A percentile compares a stretch with the other conserved stretches of the same genome.
Conservation (phyloP, 2,329 filamentous ascomycete species). For the Nemania bipapillata region DNA sequence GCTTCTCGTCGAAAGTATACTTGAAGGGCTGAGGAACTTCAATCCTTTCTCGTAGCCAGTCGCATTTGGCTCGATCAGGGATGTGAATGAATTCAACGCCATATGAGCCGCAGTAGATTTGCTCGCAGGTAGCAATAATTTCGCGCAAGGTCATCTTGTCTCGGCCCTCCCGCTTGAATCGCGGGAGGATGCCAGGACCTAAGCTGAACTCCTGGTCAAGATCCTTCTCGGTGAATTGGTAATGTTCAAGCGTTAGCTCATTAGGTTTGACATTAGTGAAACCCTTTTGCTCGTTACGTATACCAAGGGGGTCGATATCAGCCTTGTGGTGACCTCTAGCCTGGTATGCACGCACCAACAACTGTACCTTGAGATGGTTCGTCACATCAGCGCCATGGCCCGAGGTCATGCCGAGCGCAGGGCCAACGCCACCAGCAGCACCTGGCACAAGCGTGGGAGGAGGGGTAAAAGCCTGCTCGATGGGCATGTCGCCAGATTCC, state of each 20-base stretch:
- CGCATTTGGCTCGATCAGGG: constrained; percentile 94
- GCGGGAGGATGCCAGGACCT: constrained; percentile 92
- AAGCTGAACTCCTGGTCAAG: constrained; percentile 91
- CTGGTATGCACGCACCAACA: constrained; percentile 96
- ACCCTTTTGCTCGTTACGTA: constrained; percentile 83
- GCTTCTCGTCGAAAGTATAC: constrained; percentile 98
- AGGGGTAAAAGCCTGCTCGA: constrained; percentile 95
- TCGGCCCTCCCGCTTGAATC: constrained; percentile 86
- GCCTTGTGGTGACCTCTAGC: constrained; percentile 98
- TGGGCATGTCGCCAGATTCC: constrained; percentile 97
- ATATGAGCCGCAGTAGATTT: constrained; percentile 96
- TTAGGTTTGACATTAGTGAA: constrained; percentile 89
- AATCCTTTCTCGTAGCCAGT: constrained; percentile 95
- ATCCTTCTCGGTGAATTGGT: constrained; percentile 94
- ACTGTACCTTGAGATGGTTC: constrained; percentile 97
- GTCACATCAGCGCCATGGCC: constrained; percentile 83
- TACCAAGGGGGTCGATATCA: constrained; percentile 94
- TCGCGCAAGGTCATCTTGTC: constrained; percentile 97
- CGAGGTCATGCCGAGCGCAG: constrained; percentile 72
- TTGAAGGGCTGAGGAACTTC: constrained; percentile 96
- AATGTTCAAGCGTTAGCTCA: constrained; percentile 92
- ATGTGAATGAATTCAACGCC: constrained; percentile 99
- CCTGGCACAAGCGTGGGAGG: constrained; percentile 90
- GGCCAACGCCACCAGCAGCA: constrained; percentile 80
- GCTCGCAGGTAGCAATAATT: constrained; percentile 92